phyloP scores from a whole-genome alignment of 805 yeast genomes.

The Metschnikowia dekortorum region DNA sequence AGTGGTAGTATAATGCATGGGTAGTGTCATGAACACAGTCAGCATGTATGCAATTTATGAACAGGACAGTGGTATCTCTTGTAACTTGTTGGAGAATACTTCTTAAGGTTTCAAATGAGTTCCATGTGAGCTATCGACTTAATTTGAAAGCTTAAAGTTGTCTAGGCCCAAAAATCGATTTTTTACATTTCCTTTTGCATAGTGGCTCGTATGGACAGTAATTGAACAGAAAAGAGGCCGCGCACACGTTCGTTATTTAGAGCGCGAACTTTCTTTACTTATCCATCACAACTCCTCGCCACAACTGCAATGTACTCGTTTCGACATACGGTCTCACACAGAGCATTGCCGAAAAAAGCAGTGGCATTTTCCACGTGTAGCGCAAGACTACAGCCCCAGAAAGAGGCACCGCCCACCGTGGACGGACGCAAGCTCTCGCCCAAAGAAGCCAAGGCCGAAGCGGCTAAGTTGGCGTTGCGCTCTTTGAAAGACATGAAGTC shows the following conservation, averaged over 20 bases:
- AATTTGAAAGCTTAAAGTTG: no score
- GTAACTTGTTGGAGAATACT: no score
- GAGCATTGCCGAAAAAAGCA: neutral
- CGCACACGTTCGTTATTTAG: neutral
- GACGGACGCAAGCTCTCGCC: constrained; percentile 14
- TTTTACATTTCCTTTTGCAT: no score
- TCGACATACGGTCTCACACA: neutral
- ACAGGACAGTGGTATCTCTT: no score
- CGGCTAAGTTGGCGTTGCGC: constrained; percentile 36
- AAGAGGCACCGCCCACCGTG: constrained; percentile 3
- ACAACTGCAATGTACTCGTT: neutral
- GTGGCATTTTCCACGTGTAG: neutral
- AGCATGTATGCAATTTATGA: no score
- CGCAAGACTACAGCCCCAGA: neutral
- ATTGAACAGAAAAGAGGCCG: neutral
- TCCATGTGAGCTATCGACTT: no score
- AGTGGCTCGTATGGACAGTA: neutral
- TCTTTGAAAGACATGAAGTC: constrained; percentile 38
- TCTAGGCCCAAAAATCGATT: no score
- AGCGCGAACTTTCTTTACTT: neutral
- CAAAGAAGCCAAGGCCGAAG: constrained; percentile 23
- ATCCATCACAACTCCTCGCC: neutral
- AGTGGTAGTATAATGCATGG: no score
- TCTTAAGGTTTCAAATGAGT: no score
- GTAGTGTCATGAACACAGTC: no score